Conservation (phyloP, 2,329 filamentous ascomycete species). For the Tolypocladium pustulatum region DNA sequence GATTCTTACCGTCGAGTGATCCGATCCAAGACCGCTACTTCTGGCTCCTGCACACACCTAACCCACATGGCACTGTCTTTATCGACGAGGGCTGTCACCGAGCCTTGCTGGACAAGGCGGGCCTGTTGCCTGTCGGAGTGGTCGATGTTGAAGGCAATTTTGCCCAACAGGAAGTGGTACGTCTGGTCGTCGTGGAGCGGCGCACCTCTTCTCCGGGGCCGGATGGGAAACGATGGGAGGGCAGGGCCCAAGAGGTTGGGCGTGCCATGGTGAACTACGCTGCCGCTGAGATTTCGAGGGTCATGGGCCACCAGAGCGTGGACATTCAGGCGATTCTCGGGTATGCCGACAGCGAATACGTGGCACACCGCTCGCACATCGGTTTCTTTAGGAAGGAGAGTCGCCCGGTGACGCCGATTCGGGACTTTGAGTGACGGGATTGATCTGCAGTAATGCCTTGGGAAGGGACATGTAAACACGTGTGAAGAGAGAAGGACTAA, state of each 20-base stretch:
- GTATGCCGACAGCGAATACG: conserved; percentile 91
- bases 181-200: conserved; percentile 68
- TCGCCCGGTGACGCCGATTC: conserved; percentile 38
- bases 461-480: neutral
- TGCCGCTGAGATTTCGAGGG: conserved; percentile 69
- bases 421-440: conserved; percentile 4
- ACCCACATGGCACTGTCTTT: conserved; percentile 81
- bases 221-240: conserved; percentile 37
- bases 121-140: conserved; percentile 82
- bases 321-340: conserved; percentile 75
- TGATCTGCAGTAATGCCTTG: neutral
- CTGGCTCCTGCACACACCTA: conserved; percentile 90
- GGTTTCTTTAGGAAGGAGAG: conserved; percentile 56
- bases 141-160: conserved; percentile 84
- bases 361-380: conserved; percentile 80
- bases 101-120: conserved; percentile 73
- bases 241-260: conserved; percentile 62
- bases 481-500: neutral
- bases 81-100: conserved; percentile 84
- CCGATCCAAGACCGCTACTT: conserved; percentile 92
- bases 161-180: conserved; percentile 84
- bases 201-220: conserved; percentile 30
- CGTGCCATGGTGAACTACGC: conserved; percentile 88
- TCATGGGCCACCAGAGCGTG: conserved; percentile 73
- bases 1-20: conserved; percentile 75